Evolutionary conservation across 768 basidiomycete species (phyloP).

Genomic region (Calocybe gangraenosa): DNA sequence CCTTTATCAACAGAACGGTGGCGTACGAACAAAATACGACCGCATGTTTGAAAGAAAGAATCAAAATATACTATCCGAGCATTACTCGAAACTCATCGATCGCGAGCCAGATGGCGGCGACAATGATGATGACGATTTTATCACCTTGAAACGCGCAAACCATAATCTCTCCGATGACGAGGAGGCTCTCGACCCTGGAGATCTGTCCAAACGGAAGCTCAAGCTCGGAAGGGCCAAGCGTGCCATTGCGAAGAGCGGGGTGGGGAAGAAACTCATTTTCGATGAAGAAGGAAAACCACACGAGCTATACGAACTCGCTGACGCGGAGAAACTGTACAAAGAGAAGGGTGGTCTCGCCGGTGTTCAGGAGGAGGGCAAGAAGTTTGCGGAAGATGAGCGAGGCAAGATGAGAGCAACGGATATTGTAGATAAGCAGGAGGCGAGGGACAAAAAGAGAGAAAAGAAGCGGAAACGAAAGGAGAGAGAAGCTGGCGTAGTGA

Average conservation of each 20-base stretch:
- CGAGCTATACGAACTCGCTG: slow-evolving; percentile 79
- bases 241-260: slow-evolving; percentile 58
- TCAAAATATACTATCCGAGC: slow-evolving; percentile 85
- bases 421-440: slow-evolving; percentile 73
- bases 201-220: slow-evolving; percentile 85
- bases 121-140: slow-evolving; percentile 73
- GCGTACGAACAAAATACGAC: slow-evolving; percentile 90
- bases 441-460: slow-evolving; percentile 83
- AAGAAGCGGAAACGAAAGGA: slow-evolving; percentile 93
- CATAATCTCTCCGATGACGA: slow-evolving; percentile 58
- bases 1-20: slow-evolving; percentile 22
- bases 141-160: slow-evolving; percentile 88
- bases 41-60: slow-evolving; percentile 97
- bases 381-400: slow-evolving; percentile 72
- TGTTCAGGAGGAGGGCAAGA: slow-evolving; percentile 58
- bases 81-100: slow-evolving; percentile 86
- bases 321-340: slow-evolving; percentile 66
- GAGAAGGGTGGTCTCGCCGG: slow-evolving; percentile 61
- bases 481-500: slow-evolving; percentile 47
- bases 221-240: slow-evolving; percentile 74
- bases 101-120: slow-evolving; percentile 42
- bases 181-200: slow-evolving; percentile 25
- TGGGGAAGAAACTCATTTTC: slow-evolving; percentile 76
- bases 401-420: slow-evolving; percentile 69
- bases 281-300: slow-evolving; percentile 84